Percentiles rank a stretch among this genome's conserved stretches.
Evolutionary conservation across 495 filamentous ascomycete genomes (phyloP).

Genomic region (Sordaria brevicollis): DNA sequence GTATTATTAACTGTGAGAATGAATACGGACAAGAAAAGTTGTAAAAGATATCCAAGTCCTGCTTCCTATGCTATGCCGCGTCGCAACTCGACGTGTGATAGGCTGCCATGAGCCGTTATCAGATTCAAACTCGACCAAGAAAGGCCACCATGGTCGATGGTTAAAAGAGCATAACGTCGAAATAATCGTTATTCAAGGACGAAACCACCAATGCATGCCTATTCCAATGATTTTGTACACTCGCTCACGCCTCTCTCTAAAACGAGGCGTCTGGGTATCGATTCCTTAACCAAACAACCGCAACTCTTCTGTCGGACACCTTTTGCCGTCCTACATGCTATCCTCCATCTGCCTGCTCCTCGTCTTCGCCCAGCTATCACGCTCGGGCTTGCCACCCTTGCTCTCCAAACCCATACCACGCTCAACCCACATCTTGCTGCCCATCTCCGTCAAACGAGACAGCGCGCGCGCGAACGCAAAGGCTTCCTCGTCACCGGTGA

Average conservation of each 20-base stretch:
- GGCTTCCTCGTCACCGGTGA: conserved; percentile 90
- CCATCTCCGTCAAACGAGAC: conserved; percentile 83
- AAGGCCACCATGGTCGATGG: not conserved
- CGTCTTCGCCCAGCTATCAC: conserved; percentile 54
- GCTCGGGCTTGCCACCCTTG: conserved; percentile 49
- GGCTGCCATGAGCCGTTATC: not conserved
- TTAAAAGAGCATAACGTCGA: not conserved
- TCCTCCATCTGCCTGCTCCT: conserved; percentile 62
- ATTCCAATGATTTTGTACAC: not conserved
- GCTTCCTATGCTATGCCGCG: not conserved
- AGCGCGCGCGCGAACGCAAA: conserved; percentile 92
- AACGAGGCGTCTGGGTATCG: conserved; percentile 1
- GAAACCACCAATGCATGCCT: not conserved
- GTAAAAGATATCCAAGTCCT: not conserved
- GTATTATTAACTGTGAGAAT: not conserved
- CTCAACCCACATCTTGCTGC: conserved; percentile 89
- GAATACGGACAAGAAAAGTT: no score
- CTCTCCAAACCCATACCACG: conserved; percentile 59
- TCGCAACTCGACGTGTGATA: not conserved
- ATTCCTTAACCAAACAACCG: not conserved
- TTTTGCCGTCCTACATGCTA: conserved; percentile 43
- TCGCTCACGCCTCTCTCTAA: no score
- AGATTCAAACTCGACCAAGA: not conserved
- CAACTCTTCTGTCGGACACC: not conserved
- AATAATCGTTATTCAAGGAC: not conserved